phyloP scores from a whole-genome alignment of 1,284 basidiomycete species.

The Ceratobasidium sp. region DNA sequence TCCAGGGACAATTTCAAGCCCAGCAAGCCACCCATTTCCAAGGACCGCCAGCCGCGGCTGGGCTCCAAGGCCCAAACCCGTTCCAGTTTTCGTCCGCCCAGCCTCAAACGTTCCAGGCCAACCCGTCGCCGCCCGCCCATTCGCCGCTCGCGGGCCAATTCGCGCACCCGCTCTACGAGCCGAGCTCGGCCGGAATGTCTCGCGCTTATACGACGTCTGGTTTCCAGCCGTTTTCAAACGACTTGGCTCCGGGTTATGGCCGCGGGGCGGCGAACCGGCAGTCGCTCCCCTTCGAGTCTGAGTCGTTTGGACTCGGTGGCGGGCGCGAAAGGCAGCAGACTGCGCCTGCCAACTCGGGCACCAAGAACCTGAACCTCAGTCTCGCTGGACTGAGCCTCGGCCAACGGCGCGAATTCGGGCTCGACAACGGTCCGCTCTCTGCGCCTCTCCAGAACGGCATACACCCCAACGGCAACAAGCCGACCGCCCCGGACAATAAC shows the following conservation, averaged over 20 bases:
- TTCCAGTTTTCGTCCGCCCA: background rate
- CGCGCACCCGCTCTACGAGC: conserved; percentile 15
- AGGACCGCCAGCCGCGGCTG: background rate
- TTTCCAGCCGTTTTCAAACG: conserved; percentile 38
- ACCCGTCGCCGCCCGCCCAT: conserved; percentile 18
- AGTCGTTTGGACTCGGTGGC: conserved; percentile 31
- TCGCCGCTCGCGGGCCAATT: conserved; percentile 8
- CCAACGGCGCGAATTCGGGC: conserved; percentile 41
- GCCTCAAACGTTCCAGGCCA: background rate
- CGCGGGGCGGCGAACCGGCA: conserved; percentile 16
- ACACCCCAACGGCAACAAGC: conserved; percentile 19
- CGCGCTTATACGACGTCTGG: conserved; percentile 34
- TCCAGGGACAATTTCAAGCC: background rate
- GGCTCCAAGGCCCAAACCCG: conserved; percentile 10
- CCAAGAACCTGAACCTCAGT: conserved; percentile 41
- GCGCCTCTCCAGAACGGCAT: conserved; percentile 18
- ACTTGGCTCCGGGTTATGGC: conserved; percentile 11
- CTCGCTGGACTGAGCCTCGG: conserved; percentile 26
- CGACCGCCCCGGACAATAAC: conserved; percentile 24
- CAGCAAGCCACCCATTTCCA: background rate
- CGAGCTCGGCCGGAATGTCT: conserved; percentile 26
- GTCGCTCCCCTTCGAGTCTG: conserved; percentile 40
- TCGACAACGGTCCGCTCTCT: conserved; percentile 34
- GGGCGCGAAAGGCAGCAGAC: conserved; percentile 35
- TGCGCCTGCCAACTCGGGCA: conserved; percentile 8